Evolutionary conservation across 2,329 filamentous ascomycete genomes (phyloP), one percentile per base, ranked within the genome.

Genomic region (Raffaelea ambrosiae): DNA sequence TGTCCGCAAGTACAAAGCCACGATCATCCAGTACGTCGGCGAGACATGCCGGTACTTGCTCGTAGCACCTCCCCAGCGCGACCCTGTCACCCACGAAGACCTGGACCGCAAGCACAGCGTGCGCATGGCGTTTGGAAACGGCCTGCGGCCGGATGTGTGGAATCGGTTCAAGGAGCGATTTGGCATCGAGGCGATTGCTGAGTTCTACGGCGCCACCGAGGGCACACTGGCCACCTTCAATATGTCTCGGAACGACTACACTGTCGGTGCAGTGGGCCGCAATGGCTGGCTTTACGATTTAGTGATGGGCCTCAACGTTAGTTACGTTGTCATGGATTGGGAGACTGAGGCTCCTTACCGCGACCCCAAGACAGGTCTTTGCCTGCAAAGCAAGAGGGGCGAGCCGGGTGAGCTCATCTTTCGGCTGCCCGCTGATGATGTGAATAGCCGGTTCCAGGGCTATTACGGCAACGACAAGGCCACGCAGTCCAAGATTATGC

Each of bases 1-100:
- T 47, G 83, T 84, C 16, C 77, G 84, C n/a, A 74, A 76, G 40
- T 77, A 76, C 43, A 69, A 83, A 9, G 84, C 88, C 19, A 93
- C 86, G 1, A 73, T 82, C 4, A 83, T 94, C 52, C 88, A 94
- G 61, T 95, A 95, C 60, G 88, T 95, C 14, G 88, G 88, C 46
- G 88, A 95, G 64, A 91, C 87, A 1, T 84, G 88, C 54, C 83
- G 88, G 5, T 95, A 95, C 62, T 75, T 94, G 4, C 73, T 94
- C 11, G 74, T 84, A 0, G 79, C 81, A 0, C 77, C 84, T 2
- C 71, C 78, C 0, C 73, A 83, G 48, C 63, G 71, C 22, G 81
- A 88, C 55, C 72, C 81, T 0, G 61, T 61, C 7, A 87, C 82
- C 0, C 82, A 83, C 19, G 77, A 83, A 58, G 73, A 77, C 51